Evolutionary conservation across 331 rosid genomes (phyloP), one percentile per base, ranked within the genome.

Genomic region (Ulmus americana): DNA sequence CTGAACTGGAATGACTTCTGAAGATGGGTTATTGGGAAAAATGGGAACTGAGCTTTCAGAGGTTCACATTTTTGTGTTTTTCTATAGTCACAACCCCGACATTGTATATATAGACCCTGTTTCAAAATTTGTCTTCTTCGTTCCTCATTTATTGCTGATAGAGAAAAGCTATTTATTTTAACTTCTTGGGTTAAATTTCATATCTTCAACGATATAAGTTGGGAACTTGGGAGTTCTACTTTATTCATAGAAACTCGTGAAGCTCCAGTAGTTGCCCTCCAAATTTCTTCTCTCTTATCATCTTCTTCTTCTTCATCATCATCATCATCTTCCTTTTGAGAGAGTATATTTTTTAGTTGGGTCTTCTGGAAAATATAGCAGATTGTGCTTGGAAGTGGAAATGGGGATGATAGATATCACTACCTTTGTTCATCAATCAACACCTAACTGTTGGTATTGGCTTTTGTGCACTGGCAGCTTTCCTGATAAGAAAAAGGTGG

Each of bases 401-500:
- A 39, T 12, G n/a, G 52, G 45, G 61, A 71, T 48, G 44, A 45
- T 51, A 67, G 67, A 71, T 42, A 18, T 65, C 51, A 70, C 48
- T 42, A 41, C 59, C 28, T 16, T 38, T 74, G 20, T 44, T 54
- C 65, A 64, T 66, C 71, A 28, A 39, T 65, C 45, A 20, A 39
- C 44, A 58, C 18, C 47, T 74, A 54, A 77, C 63, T 74, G 48
- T 39, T 46, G 72, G 9, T 76, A 42, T 74, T 72, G 69, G 20
- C 49, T 76, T 42, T 67, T 70, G 55, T 60, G 79, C 63, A 55
- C 39, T 77, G 67, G 57, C 91, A 92, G 97, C 71, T 76, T 85
- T 82, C 88, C 94, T 49, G 95, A 76, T 55, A 83, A 85, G 88
- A 87, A 82, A 69, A 68, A 46, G 69, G 48, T 56, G 22, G 82